Evolutionary conservation across 768 basidiomycete genomes (phyloP).

Genomic region (Dioszegia crocea): DNA sequence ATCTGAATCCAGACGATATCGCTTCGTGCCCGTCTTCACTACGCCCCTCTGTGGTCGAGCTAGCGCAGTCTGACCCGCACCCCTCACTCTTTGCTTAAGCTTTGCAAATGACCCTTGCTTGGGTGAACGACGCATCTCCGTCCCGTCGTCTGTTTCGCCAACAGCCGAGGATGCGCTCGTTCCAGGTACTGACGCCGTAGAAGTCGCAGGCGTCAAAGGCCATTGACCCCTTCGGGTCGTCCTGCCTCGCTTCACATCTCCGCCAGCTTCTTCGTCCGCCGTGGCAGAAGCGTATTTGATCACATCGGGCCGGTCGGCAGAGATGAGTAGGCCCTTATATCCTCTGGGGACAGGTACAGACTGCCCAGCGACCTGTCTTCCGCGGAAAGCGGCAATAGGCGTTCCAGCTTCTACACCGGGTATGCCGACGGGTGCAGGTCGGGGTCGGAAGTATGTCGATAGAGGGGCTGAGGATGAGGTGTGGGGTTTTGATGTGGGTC

Average conservation of each 20-base stretch:
- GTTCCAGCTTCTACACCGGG: slow-evolving; percentile 19
- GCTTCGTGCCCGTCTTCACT: slow-evolving; percentile 9
- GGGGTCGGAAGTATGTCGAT: slow-evolving; percentile 28
- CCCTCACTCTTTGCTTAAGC: slow-evolving; percentile 11
- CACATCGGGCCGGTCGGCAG: slow-evolving; percentile 12
- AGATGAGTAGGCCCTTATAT: slow-evolving; percentile 28
- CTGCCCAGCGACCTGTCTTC: slow-evolving; percentile 34
- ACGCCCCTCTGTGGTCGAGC: slow-evolving; percentile 21
- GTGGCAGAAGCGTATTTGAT: slow-evolving; percentile 4
- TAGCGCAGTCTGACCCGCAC: slow-evolving; percentile 35
- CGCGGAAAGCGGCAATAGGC: slow-evolving; percentile 33
- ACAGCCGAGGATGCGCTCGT: background rate
- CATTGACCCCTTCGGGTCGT: background rate
- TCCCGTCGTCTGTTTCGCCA: slow-evolving; percentile 2
- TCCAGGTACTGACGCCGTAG: background rate
- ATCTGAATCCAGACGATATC: slow-evolving; percentile 33
- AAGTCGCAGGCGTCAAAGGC: slow-evolving; percentile 26
- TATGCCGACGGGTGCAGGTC: slow-evolving; percentile 17
- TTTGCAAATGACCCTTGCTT: background rate
- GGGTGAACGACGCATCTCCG: slow-evolving; percentile 16
- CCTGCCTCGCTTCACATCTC: background rate
- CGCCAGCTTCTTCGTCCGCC: background rate
- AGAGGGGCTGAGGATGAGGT: slow-evolving; percentile 13
- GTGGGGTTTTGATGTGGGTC: slow-evolving; percentile 20
- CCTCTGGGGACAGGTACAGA: slow-evolving; percentile 25